A percentile compares a stretch with the other conserved stretches of the same genome.
phyloP scores from a whole-genome alignment of 495 filamentous ascomycete genomes.

The Neurospora sublineolata region DNA sequence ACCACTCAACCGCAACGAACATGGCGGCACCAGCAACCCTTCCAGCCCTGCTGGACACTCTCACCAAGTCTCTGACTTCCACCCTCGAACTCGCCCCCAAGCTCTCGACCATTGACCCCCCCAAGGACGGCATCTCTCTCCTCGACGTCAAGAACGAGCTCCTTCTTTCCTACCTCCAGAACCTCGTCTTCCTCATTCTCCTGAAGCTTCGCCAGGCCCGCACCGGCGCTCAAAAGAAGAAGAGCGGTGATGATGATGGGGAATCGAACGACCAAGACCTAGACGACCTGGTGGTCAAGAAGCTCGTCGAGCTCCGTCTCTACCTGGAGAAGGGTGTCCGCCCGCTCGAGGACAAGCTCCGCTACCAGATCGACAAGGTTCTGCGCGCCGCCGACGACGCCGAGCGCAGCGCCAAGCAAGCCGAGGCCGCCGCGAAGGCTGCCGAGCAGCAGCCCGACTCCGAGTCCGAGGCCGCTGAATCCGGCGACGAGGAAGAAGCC shows the following conservation, averaged over 20 bases:
- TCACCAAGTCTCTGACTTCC: constrained; percentile 51
- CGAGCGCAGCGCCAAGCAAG: constrained; percentile 27
- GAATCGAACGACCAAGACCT: constrained; percentile 13
- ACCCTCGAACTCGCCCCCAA: constrained; percentile 52
- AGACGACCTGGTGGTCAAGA: constrained; percentile 52
- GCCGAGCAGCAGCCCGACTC: constrained; percentile 22
- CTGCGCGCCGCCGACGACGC: constrained; percentile 75
- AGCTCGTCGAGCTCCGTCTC: constrained; percentile 72
- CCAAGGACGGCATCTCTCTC: constrained; percentile 81
- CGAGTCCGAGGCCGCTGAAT: constrained; percentile 29
- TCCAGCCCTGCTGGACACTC: constrained; percentile 47
- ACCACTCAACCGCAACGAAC: background rate
- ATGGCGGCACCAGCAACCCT: constrained; percentile 42
- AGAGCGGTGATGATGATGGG: constrained; percentile 5
- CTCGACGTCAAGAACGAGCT: constrained; percentile 92
- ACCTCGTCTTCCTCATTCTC: constrained; percentile 79
- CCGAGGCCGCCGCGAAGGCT: constrained; percentile 20
- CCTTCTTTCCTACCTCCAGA: constrained; percentile 88
- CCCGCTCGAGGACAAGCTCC: constrained; percentile 74
- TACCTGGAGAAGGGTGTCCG: constrained; percentile 85
- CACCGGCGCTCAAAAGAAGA: constrained; percentile 20
- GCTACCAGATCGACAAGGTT: constrained; percentile 84
- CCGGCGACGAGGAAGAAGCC: constrained; percentile 25
- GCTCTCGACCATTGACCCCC: constrained; percentile 42
- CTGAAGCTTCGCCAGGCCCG: constrained; percentile 60